Evolutionary conservation across 495 filamentous ascomycete species (phyloP).

Genomic region (Daldinia concentrica): DNA sequence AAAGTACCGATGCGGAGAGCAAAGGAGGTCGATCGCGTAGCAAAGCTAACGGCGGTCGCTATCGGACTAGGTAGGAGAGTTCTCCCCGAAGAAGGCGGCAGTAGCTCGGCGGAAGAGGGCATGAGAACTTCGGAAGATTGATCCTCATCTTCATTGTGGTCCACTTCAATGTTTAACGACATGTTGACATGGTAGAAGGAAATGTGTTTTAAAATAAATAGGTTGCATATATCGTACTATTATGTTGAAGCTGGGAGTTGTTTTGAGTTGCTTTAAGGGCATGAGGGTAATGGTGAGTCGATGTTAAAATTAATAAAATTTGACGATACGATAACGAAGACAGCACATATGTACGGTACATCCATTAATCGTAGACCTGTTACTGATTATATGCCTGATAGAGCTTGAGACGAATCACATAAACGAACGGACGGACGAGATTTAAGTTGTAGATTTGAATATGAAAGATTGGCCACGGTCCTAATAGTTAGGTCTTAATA

Average conservation of each 20-base stretch:
- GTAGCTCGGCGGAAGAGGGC: constrained; percentile 4
- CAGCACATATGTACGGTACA: background rate
- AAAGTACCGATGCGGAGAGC: constrained; percentile 75
- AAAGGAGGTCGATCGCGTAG: constrained; percentile 74
- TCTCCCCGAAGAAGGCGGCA: constrained; percentile 51
- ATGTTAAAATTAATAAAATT: background rate
- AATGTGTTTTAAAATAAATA: background rate
- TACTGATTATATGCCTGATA: background rate
- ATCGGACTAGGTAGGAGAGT: constrained; percentile 74
- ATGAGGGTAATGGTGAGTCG: background rate
- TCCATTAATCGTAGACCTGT: background rate
- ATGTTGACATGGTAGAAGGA: constrained; percentile 8
- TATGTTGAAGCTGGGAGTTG: background rate
- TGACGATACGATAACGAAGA: background rate
- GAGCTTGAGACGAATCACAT: background rate
- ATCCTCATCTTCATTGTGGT: constrained; percentile 20
- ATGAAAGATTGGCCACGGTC: background rate
- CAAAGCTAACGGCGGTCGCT: constrained; percentile 73
- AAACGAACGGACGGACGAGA: background rate
- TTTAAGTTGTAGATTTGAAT: background rate
- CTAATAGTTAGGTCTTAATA: background rate
- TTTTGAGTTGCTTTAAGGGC: background rate
- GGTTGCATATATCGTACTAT: constrained; percentile 13
- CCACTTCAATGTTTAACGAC: constrained; percentile 7
- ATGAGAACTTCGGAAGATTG: background rate